A percentile compares a stretch with the other conserved stretches of the same genome.
Conservation (phyloP, 2,329 filamentous ascomycete genomes). For the Penicillium sp. region DNA sequence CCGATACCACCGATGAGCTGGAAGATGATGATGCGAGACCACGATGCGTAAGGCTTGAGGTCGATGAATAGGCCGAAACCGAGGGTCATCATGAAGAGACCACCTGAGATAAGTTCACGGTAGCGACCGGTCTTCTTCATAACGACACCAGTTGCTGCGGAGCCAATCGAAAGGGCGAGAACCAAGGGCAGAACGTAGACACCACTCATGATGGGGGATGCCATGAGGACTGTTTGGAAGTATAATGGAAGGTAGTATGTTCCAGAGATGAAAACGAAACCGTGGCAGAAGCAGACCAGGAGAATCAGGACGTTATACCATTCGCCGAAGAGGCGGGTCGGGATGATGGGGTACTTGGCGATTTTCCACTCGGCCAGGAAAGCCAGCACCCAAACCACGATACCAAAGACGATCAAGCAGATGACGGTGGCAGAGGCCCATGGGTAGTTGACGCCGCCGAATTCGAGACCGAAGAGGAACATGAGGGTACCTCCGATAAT, state of each 20-base stretch:
- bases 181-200: slow-evolving; percentile 73
- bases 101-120: slow-evolving; percentile 60
- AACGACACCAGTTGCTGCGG: slow-evolving; percentile 63
- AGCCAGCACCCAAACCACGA: slow-evolving; percentile 65
- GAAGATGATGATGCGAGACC: slow-evolving; percentile 52
- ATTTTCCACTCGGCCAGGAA: slow-evolving; percentile 70
- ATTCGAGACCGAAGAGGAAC: slow-evolving; percentile 82
- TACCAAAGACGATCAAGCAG: slow-evolving; percentile 74
- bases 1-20: slow-evolving; percentile 63
- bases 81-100: slow-evolving; percentile 61
- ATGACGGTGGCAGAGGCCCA: slow-evolving; percentile 76
- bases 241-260: slow-evolving; percentile 84
- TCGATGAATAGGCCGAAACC: slow-evolving; percentile 68
- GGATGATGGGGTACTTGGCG: slow-evolving; percentile 77
- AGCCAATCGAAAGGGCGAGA: slow-evolving; percentile 65
- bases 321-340: slow-evolving; percentile 67
- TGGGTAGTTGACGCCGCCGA: slow-evolving; percentile 73
- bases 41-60: slow-evolving; percentile 54
- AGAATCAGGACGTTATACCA: slow-evolving; percentile 67
- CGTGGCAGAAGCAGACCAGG: slow-evolving; percentile 69
- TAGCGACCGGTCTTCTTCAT: slow-evolving; percentile 73
- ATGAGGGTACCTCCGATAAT: slow-evolving; percentile 80
- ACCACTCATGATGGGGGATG: slow-evolving; percentile 69
- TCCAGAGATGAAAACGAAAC: slow-evolving; percentile 73
- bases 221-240: slow-evolving; percentile 74